Evolutionary conservation across 2,329 filamentous ascomycete species (phyloP).

Genomic region (Sarocladium kiliense): DNA sequence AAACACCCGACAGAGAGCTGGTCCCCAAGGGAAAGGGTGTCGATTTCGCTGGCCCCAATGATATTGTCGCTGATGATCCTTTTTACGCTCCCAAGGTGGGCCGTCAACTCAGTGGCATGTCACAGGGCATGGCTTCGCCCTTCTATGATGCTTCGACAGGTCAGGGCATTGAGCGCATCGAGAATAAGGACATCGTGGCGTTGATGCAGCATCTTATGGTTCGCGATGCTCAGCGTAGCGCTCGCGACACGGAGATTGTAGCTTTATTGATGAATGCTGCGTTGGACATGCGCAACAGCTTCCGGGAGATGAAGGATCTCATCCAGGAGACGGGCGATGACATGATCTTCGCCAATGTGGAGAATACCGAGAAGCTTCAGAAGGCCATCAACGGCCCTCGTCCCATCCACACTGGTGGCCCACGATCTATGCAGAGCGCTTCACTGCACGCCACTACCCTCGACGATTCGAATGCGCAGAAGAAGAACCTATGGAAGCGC

Average conservation of each 20-base stretch:
- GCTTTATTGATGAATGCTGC: conserved; percentile 91
- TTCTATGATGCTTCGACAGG: conserved; percentile 88
- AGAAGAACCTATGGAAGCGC: conserved; percentile 87
- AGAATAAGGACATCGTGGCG: conserved; percentile 94
- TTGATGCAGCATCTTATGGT: conserved; percentile 99
- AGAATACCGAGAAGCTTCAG: conserved; percentile 81
- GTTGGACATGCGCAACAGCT: conserved; percentile 93
- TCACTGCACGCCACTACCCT: conserved; percentile 49
- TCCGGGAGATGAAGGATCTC: conserved; percentile 90
- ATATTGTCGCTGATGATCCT: conserved; percentile 55
- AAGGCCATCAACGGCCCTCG: conserved; percentile 81
- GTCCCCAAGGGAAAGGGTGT: conserved; percentile 50
- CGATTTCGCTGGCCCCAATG: conserved; percentile 45
- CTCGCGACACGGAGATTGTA: conserved; percentile 91
- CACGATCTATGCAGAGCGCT: conserved; percentile 53
- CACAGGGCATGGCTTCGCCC: conserved; percentile 83
- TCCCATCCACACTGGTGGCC: conserved; percentile 65
- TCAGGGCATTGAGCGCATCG: conserved; percentile 81
- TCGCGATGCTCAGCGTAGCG: conserved; percentile 91
- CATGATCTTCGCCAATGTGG: conserved; percentile 80
- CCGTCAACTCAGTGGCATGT: conserved; percentile 80
- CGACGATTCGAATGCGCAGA: conserved; percentile 65
- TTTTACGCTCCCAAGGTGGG: conserved; percentile 50
- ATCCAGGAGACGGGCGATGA: conserved; percentile 81
- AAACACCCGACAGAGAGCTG: conserved; percentile 40